phyloP scores from a whole-genome alignment of 257 asterid species.

The Anisodus tanguticus region DNA sequence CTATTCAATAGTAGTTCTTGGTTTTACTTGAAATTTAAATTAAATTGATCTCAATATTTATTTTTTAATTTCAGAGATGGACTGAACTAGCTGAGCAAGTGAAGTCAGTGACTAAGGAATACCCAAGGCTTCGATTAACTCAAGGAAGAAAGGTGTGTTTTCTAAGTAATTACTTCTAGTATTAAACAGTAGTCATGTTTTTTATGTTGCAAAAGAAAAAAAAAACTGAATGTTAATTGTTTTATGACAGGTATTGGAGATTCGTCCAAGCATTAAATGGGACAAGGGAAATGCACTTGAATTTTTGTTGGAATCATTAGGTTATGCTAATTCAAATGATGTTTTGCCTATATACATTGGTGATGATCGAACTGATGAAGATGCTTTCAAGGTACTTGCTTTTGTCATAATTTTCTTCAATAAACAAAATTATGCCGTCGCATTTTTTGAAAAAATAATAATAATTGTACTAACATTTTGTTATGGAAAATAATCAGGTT shows the following conservation, averaged over 20 bases:
- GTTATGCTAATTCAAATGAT: slow-evolving; percentile 61
- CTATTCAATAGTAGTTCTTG: neutral
- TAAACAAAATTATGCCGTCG: neutral
- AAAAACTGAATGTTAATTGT: no score
- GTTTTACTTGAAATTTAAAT: neutral
- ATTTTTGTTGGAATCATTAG: slow-evolving; percentile 72
- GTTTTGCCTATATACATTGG: slow-evolving; percentile 73
- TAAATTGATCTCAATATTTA: neutral
- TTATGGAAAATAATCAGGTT: slow-evolving; percentile 43
- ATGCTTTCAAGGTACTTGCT: slow-evolving; percentile 65
- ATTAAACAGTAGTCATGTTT: neutral
- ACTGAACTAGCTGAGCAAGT: slow-evolving; percentile 54
- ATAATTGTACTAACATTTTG: neutral
- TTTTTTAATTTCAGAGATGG: slow-evolving; percentile 60
- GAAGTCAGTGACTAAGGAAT: slow-evolving; percentile 53
- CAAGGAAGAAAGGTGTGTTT: slow-evolving; percentile 66
- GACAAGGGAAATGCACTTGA: slow-evolving; percentile 87
- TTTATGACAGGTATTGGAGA: slow-evolving; percentile 62
- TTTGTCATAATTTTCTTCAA: neutral
- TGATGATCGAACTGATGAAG: slow-evolving; percentile 76
- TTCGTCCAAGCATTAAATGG: slow-evolving; percentile 85
- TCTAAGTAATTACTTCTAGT: neutral
- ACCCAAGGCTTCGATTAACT: slow-evolving; percentile 54
- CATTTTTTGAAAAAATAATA: neutral
- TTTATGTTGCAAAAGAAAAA: neutral